Percentiles rank a stretch among this genome's conserved stretches.
phyloP scores from a whole-genome alignment of 2,329 filamentous ascomycete species.

The Arthrobotrys sphaeroides region DNA sequence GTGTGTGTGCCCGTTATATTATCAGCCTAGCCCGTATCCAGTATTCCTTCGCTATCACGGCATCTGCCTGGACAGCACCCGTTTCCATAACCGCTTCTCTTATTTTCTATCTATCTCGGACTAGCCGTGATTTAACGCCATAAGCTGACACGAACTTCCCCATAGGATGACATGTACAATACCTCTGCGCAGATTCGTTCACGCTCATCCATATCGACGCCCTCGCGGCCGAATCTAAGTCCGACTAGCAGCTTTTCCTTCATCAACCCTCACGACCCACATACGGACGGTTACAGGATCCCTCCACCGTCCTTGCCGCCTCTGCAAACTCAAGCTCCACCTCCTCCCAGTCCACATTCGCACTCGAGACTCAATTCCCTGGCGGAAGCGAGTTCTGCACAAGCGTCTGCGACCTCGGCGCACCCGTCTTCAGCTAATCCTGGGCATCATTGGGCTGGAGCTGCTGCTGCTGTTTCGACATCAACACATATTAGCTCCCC shows the following conservation, averaged over 20 bases:
- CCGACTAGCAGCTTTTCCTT: conserved; percentile 52
- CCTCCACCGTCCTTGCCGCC: conserved; percentile 47
- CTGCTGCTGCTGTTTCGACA: conserved; percentile 45
- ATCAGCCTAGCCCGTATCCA: conserved; percentile 42
- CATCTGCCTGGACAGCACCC: background rate
- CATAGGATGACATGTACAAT: conserved; percentile 52
- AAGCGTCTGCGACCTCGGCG: conserved; percentile 49
- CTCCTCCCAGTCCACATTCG: conserved; percentile 48
- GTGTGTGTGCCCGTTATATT: conserved; percentile 22
- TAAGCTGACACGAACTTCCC: conserved; percentile 45
- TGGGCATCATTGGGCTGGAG: conserved; percentile 45
- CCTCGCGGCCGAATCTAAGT: conserved; percentile 48
- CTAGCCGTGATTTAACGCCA: conserved; percentile 7
- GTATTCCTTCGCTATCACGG: conserved; percentile 9
- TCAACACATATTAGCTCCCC: conserved; percentile 51
- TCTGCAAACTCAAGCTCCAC: conserved; percentile 41
- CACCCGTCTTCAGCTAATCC: conserved; percentile 51
- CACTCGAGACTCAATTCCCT: conserved; percentile 54
- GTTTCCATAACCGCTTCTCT: background rate
- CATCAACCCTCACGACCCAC: conserved; percentile 47
- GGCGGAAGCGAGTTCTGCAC: conserved; percentile 53
- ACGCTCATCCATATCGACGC: conserved; percentile 44
- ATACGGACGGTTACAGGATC: conserved; percentile 44
- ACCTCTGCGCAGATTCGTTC: conserved; percentile 48
- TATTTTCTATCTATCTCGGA: background rate